These are phyloP conservation scores for Boletus subcaerulescens DNA, from an alignment of 768 basidiomycete species.

Conservation along the genomic window DNA sequence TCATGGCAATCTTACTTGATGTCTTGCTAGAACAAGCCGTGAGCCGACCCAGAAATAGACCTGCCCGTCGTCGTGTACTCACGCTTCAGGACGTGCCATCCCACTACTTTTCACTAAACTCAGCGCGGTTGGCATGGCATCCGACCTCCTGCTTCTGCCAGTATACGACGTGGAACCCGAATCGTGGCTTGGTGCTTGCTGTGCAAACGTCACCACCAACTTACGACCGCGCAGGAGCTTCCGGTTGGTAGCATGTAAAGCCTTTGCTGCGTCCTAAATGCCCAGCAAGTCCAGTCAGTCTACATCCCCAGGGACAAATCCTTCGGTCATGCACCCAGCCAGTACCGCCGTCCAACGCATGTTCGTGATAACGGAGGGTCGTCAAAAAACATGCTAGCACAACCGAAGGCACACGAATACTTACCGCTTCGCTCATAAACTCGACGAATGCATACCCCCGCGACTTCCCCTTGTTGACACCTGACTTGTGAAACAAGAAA, in stretches of 20 bases:
- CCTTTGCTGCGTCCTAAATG: conserved; percentile 81
- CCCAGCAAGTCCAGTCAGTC: conserved; percentile 22
- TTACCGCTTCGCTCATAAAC: conserved; percentile 74
- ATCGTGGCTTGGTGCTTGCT: conserved; percentile 62
- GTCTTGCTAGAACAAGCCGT: conserved; percentile 48
- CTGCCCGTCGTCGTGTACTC: conserved; percentile 12
- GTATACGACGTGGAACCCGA: conserved; percentile 32
- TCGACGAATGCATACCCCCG: conserved; percentile 95
- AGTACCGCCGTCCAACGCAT: conserved; percentile 18
- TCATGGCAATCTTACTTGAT: conserved; percentile 84
- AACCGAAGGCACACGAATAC: conserved; percentile 35
- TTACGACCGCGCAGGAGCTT: conserved; percentile 85
- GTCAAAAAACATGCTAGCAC: conserved; percentile 25
- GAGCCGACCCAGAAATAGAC: conserved; percentile 7
- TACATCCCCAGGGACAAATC: conserved; percentile 1
- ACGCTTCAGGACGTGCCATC: conserved; percentile 49
- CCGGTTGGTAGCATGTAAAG: conserved; percentile 68
- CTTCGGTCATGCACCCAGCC: conserved; percentile 21
- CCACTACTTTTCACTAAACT: conserved; percentile 80
- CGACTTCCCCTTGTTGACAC: conserved; percentile 85
- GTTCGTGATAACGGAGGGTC: conserved; percentile 18
- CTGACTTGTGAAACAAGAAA: conserved; percentile 93
- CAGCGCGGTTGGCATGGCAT: conserved; percentile 77
- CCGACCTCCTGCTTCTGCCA: conserved; percentile 43
- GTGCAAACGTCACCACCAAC: conserved; percentile 87